Evolutionary conservation across 169 alveolate genomes (phyloP), one percentile per base, ranked within the genome.

Genomic region (Plasmodium yoelii): DNA sequence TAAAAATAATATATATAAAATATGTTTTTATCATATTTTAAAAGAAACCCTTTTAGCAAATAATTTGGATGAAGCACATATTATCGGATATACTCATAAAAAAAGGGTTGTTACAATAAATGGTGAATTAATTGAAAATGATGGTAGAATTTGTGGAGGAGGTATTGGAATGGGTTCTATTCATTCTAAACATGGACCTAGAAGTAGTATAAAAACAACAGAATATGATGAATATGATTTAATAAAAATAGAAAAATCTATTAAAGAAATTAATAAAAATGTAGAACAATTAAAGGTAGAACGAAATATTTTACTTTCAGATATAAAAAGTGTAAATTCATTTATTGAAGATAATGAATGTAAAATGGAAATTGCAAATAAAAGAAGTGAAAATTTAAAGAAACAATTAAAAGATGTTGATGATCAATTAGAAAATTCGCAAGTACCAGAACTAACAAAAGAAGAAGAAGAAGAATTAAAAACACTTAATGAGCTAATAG

Each of bases 61-160:
- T 13, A 92, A 90, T 71, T 93, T 98, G 8, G 98, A 97, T 7
- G 94, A 69, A 24, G 99, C 98, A 10, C 94, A 96, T 42, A 89
- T 88, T 65, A 94, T 97, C 6, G 97, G 97, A 1, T 97, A 96
- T 93, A 53, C 88, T 18, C 94, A 90, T 68, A 94, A 97, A 57
- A 92, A 94, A 77, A 95, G 99, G 86, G 98, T 97, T 0, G 99
- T 97, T 0, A 97, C 99, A 19, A 49, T 96, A 28, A 93, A 95
- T 61, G 99, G 99, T 1, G 98, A 97, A 84, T 69, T 98, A 19
- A 96, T 97, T 9, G 99, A 98, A 69, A 93, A 94, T 12, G 96
- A 97, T 24, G 99, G 99, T 22, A 95, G 98, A 2, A 96, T 98
- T 97, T 93, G 97, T 15, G 99, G 99, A 15, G 97, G 97, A 7